Percentiles rank a stretch among this genome's conserved stretches.
phyloP scores from a whole-genome alignment of 768 basidiomycete genomes.

The Pisolithus marmoratus region DNA sequence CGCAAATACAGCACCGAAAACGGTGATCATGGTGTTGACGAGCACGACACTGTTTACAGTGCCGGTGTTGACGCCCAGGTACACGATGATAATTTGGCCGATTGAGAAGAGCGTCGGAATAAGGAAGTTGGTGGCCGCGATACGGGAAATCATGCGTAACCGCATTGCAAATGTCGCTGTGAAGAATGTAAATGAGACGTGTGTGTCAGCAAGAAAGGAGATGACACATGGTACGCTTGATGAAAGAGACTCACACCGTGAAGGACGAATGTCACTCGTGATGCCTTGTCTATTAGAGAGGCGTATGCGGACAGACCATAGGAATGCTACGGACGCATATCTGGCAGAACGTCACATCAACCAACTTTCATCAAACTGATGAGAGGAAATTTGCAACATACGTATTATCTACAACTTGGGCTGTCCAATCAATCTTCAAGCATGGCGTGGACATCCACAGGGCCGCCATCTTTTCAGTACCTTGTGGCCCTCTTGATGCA shows the following conservation, averaged over 20 bases:
- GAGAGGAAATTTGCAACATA: slow-evolving; percentile 4
- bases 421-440: slow-evolving; percentile 28
- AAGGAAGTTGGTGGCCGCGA: slow-evolving; percentile 29
- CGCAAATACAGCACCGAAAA: slow-evolving; percentile 29
- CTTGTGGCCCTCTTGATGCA: slow-evolving; percentile 16
- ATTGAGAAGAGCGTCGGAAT: slow-evolving; percentile 28
- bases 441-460: slow-evolving; percentile 22
- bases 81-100: slow-evolving; percentile 25
- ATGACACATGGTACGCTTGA: neutral
- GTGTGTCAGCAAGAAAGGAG: neutral
- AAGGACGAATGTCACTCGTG: neutral
- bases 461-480: slow-evolving; percentile 5
- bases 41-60: slow-evolving; percentile 23
- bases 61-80: slow-evolving; percentile 15
- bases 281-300: slow-evolving; percentile 5
- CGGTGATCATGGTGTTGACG: slow-evolving; percentile 25
- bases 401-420: slow-evolving; percentile 26
- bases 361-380: neutral
- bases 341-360: slow-evolving; percentile 3
- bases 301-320: slow-evolving; percentile 20
- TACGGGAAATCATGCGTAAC: slow-evolving; percentile 21
- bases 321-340: slow-evolving; percentile 22
- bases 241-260: neutral
- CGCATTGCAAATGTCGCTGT: slow-evolving; percentile 19
- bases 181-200: neutral